Evolutionary conservation across 164 flowering plant species (phyloP).

Genomic region (Vitis riparia): DNA sequence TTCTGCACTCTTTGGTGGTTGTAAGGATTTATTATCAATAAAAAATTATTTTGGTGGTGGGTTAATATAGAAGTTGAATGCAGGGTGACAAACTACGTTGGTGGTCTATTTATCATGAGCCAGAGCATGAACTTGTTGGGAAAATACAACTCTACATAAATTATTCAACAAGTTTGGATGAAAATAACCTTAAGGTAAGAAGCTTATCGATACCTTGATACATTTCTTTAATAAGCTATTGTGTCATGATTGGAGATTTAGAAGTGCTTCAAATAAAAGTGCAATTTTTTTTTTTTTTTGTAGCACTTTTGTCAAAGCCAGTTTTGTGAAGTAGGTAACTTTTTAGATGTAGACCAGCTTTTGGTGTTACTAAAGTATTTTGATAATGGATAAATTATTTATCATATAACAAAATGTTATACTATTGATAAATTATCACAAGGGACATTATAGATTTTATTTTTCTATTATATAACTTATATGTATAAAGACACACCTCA

Average conservation of each 20-base stretch:
- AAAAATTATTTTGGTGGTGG: constrained; percentile 6
- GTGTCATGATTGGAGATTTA: not conserved
- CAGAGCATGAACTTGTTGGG: constrained; percentile 88
- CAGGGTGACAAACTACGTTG: constrained; percentile 92
- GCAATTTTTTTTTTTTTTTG: too few relatives aligned
- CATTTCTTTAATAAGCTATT: not conserved
- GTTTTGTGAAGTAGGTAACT: too few relatives aligned
- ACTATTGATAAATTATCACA: too few relatives aligned
- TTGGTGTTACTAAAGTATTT: too few relatives aligned
- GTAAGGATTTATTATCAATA: not conserved
- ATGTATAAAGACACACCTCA: too few relatives aligned
- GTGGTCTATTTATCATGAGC: constrained; percentile 94
- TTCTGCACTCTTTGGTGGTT: not conserved
- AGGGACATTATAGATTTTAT: too few relatives aligned
- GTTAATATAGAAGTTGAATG: constrained; percentile 25
- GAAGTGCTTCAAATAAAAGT: too few relatives aligned
- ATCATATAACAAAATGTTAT: too few relatives aligned
- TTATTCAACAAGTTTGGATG: constrained; percentile 74
- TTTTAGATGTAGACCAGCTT: too few relatives aligned
- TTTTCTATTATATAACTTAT: too few relatives aligned
- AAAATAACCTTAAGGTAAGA: constrained; percentile 70
- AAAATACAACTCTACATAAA: constrained; percentile 73
- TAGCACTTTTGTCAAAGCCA: too few relatives aligned
- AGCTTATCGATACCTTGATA: not conserved
- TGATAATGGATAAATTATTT: too few relatives aligned